Conservation (phyloP, 2,329 filamentous ascomycete species). For the Clathrospora elynae region DNA sequence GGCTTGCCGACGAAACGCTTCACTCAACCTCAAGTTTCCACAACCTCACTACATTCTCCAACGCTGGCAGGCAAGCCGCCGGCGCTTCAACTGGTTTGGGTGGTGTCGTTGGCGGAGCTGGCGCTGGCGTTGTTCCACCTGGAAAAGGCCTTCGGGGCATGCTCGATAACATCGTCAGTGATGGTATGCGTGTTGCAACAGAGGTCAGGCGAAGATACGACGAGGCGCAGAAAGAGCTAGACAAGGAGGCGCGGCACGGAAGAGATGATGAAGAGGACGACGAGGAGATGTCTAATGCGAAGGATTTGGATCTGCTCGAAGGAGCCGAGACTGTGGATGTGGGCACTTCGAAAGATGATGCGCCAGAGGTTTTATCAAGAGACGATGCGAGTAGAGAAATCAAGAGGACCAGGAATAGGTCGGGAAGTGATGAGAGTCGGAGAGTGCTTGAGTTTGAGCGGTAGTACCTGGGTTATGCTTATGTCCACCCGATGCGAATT, state of each 20-base stretch:
- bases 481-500: no score
- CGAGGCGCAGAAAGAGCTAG: conserved; percentile 89
- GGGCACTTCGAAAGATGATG: conserved; percentile 33
- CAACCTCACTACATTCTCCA: conserved; percentile 84
- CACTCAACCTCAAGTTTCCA: conserved; percentile 62
- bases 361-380: conserved; percentile 24
- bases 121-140: conserved; percentile 62
- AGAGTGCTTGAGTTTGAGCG: conserved; percentile 48
- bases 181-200: conserved; percentile 93
- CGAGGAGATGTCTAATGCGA: conserved; percentile 57
- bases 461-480: conserved; percentile 25
- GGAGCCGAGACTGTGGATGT: conserved; percentile 57
- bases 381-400: conserved; percentile 29
- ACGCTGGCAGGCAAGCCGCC: conserved; percentile 59
- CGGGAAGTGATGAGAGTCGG: conserved; percentile 44
- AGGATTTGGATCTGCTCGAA: conserved; percentile 55
- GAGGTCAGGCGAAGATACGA: conserved; percentile 94
- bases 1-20: conserved; percentile 70
- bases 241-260: conserved; percentile 69
- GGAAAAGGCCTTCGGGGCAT: conserved; percentile 85
- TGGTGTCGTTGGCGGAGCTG: conserved; percentile 52
- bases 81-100: conserved; percentile 48
- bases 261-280: conserved; percentile 68
- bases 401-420: conserved; percentile 37
- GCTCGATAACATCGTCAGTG: conserved; percentile 94